Base-by-base conservation (phyloP, 805 yeast species). In the Saturnispora gosingensis region DNA sequence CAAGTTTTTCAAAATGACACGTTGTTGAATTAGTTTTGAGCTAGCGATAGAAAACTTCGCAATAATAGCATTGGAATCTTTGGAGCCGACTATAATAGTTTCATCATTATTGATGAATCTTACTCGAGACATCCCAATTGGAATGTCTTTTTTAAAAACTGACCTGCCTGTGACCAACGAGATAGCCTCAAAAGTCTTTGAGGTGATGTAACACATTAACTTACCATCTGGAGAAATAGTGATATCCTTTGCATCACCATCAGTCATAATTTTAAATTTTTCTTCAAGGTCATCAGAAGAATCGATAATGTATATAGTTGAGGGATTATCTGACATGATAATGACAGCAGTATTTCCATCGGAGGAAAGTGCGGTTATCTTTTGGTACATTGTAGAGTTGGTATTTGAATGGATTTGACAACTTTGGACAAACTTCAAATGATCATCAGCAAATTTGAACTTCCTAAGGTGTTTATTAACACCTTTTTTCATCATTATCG, bases 401-500 rank as follows among this genome's bases (percentile, higher is more conserved):
- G 59, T 72, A 9, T 80, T 67, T 52, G 81, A 63, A 57, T 77
- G 71, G 54, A 79, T 69, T 65, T 83, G 88, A 45, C 80, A 77
- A 28, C 85, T 75, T 51, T 77, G 81, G 16, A 76, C 72, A 58
- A 77, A 80, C 54, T 78, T 77, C 57, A 82, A 69, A 62, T 81
- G 87, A 45, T 83, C 82, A 50, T 80, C 76, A 51, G 76, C 78
- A 61, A 69, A 81, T 22, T 72, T 72, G 51, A 65, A 85, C 63
- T 83, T 82, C 53, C 96, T 72, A 60, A 91, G 66, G 67, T 85
- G 90, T 59, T 81, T 77, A 65, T 88, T 87, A 55, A 73, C 69
- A 52, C 81, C 83, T 63, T 73, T 73, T 47, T 78, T 74, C 61
- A 85, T 78, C 57, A 77, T 72, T 45, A 72, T 73, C 4, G 81